phyloP scores from a whole-genome alignment of 1,139 yeast genomes.

The Kazachstania sp. region DNA sequence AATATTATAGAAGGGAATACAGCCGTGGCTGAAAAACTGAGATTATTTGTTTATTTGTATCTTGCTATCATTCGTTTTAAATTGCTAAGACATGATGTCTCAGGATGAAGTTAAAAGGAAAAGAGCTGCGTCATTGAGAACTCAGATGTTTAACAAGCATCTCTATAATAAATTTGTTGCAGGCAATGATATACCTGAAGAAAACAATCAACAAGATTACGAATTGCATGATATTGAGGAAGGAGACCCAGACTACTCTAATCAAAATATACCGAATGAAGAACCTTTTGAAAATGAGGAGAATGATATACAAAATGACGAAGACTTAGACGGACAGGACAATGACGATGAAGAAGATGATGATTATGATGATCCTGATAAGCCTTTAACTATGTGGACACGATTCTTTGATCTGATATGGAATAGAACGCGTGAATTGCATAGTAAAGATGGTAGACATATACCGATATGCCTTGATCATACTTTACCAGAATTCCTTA shows the following conservation, averaged over 20 bases:
- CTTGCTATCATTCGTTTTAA: no score
- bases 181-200: slow-evolving; percentile 2
- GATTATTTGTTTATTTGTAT: no score
- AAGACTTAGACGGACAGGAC: background rate
- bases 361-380: slow-evolving; percentile 10
- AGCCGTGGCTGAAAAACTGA: no score
- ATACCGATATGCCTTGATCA: slow-evolving; percentile 54
- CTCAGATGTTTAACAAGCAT: slow-evolving; percentile 58
- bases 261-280: no score
- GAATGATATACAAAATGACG: slow-evolving; percentile 6
- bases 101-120: slow-evolving; percentile 36
- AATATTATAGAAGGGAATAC: no score
- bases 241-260: background rate
- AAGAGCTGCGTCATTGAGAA: slow-evolving; percentile 65
- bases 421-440: slow-evolving; percentile 27
- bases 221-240: slow-evolving; percentile 21
- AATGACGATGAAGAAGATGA: slow-evolving; percentile 9
- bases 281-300: background rate
- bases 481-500: slow-evolving; percentile 17
- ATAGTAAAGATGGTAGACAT: slow-evolving; percentile 58
- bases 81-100: background rate
- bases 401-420: slow-evolving; percentile 25
- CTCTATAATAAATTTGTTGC: slow-evolving; percentile 23
- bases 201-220: slow-evolving; percentile 14
- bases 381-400: slow-evolving; percentile 14